A percentile compares a stretch with the other conserved stretches of the same genome.
These are phyloP conservation scores for Isabelozyma pseudorhagii DNA, from an alignment of 805 yeast genomes.

Conservation along the genomic window DNA sequence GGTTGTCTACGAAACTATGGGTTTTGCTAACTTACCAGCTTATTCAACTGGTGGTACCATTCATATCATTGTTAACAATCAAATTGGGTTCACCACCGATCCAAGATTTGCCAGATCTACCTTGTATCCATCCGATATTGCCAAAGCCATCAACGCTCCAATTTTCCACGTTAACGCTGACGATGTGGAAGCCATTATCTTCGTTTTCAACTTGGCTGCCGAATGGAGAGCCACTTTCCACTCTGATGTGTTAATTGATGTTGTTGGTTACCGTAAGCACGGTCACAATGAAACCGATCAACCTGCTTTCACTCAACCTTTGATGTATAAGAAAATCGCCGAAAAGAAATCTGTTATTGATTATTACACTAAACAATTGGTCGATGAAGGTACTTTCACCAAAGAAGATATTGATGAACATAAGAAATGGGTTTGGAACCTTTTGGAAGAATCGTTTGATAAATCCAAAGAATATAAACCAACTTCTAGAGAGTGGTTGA, in stretches of 20 bases:
- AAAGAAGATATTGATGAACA: conserved; percentile 90
- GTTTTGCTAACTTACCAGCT: conserved; percentile 87
- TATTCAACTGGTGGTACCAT: conserved; percentile 98
- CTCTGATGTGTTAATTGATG: conserved; percentile 92
- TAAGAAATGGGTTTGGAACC: conserved; percentile 96
- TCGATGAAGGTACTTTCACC: conserved; percentile 86
- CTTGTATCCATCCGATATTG: conserved; percentile 96
- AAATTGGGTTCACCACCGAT: conserved; percentile 99
- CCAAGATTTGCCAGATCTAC: conserved; percentile 98
- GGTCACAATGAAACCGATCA: conserved; percentile 99
- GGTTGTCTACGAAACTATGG: conserved; percentile 98
- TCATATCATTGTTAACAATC: conserved; percentile 95
- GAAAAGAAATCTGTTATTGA: conserved; percentile 87
- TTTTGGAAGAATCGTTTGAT: conserved; percentile 83
- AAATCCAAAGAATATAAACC: conserved; percentile 90
- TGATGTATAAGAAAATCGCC: conserved; percentile 91
- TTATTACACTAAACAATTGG: conserved; percentile 73
- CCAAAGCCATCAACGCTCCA: conserved; percentile 95
- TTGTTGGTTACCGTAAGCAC: conserved; percentile 97
- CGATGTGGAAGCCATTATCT: conserved; percentile 91
- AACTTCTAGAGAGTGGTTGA: conserved; percentile 93
- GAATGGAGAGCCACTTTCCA: conserved; percentile 98
- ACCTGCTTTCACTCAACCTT: conserved; percentile 97
- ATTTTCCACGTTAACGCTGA: conserved; percentile 99
- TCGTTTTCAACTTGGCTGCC: conserved; percentile 93